phyloP scores from a whole-genome alignment of 2,329 filamentous ascomycete genomes.

The Amesomyces nigricolor region DNA sequence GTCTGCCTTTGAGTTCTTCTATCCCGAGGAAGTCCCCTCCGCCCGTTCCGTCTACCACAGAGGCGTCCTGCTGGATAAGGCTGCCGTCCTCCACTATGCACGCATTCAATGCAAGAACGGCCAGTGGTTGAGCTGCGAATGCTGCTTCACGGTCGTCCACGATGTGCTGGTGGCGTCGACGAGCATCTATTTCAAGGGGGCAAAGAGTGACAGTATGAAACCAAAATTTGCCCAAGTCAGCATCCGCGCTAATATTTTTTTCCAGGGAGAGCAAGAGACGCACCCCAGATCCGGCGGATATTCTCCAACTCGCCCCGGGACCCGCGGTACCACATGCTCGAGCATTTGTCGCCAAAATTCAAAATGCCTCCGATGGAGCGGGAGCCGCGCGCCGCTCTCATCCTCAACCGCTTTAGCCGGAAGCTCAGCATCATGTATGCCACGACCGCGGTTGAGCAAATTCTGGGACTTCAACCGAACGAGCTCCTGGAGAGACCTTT shows the following conservation, averaged over 20 bases:
- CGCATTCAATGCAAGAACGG: constrained; percentile 63
- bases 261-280: constrained; percentile 68
- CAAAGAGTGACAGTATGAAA: constrained; percentile 67
- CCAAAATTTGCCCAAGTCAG: constrained; percentile 17
- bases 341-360: constrained; percentile 79
- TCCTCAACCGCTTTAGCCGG: constrained; percentile 79
- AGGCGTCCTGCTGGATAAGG: constrained; percentile 73
- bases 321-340: constrained; percentile 84
- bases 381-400: constrained; percentile 77
- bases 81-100: constrained; percentile 76
- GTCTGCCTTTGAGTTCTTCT: constrained; percentile 82
- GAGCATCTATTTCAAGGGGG: constrained; percentile 65
- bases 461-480: constrained; percentile 66
- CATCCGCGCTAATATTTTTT: constrained; percentile 18
- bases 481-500: constrained; percentile 73
- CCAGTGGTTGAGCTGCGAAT: constrained; percentile 74
- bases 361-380: constrained; percentile 56
- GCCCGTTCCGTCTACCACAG: constrained; percentile 67
- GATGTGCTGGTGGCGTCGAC: constrained; percentile 82
- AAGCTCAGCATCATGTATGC: constrained; percentile 83
- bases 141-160: constrained; percentile 83
- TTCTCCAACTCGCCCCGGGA: constrained; percentile 79
- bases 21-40: constrained; percentile 71
- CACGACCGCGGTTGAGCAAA: constrained; percentile 67
- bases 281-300: constrained; percentile 69